Conservation (phyloP, 257 asterid genomes). For the Nicotiana tomentosiformis region DNA sequence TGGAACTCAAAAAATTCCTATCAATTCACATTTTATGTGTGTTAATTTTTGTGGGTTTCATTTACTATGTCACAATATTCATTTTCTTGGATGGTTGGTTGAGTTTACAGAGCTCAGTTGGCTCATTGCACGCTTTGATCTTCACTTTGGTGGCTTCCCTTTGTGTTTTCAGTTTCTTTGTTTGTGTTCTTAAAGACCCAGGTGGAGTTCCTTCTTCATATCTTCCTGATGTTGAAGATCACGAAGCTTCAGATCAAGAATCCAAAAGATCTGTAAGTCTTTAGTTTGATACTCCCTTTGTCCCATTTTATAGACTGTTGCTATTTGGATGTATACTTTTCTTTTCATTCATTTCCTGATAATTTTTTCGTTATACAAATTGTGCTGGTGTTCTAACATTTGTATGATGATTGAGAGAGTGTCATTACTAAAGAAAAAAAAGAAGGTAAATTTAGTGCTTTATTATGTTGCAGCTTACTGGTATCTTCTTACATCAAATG, state of each 20-base stretch:
- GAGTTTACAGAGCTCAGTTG: slow-evolving; percentile 59
- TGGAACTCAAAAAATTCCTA: slow-evolving; percentile 51
- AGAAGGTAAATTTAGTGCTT: background rate
- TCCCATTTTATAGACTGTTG: background rate
- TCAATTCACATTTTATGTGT: slow-evolving; percentile 57
- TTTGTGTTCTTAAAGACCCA: slow-evolving; percentile 55
- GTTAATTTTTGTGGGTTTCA: slow-evolving; percentile 39
- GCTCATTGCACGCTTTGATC: slow-evolving; percentile 51
- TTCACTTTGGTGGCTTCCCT: slow-evolving; percentile 46
- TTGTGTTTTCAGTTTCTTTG: slow-evolving; percentile 36
- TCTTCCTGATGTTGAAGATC: slow-evolving; percentile 37
- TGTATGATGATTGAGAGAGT: background rate
- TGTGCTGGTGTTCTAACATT: background rate
- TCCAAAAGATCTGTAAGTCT: slow-evolving; percentile 27
- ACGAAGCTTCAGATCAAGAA: slow-evolving; percentile 29
- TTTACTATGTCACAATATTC: slow-evolving; percentile 68
- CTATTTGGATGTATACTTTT: background rate
- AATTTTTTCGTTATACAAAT: background rate
- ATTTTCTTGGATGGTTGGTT: slow-evolving; percentile 57
- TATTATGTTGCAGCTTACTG: background rate
- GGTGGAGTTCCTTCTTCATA: slow-evolving; percentile 61
- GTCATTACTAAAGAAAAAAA: background rate
- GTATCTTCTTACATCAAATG: background rate
- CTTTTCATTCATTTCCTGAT: too few species aligned
- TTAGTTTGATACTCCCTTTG: background rate